These are phyloP conservation scores for Xylariaceae sp. DNA, from an alignment of 2,329 filamentous ascomycete genomes.

Conservation along the genomic window DNA sequence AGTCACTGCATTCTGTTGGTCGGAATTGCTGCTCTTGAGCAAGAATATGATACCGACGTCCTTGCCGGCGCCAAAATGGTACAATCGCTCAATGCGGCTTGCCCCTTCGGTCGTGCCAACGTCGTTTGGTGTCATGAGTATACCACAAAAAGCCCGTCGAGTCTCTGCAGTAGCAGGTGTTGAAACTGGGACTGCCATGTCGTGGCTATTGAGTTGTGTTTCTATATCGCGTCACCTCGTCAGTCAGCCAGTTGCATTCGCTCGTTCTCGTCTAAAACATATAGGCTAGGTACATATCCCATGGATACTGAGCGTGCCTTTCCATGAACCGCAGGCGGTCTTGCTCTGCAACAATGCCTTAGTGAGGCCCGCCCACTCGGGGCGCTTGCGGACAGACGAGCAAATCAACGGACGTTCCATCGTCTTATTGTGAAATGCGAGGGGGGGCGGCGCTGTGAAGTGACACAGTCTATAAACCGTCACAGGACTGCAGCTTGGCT, in stretches of 20 bases:
- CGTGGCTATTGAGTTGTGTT: conserved; percentile 37
- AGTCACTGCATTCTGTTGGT: conserved; percentile 26
- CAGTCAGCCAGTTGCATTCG: too few species aligned
- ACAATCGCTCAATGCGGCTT: conserved; percentile 37
- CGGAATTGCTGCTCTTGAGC: conserved; percentile 27
- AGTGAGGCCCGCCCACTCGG: conserved; percentile 25
- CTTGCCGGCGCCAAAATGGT: conserved; percentile 35
- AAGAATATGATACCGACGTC: conserved; percentile 42
- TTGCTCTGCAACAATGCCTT: conserved; percentile 21
- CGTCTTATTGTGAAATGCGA: too few species aligned
- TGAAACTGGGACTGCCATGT: conserved; percentile 38
- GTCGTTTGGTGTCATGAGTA: conserved; percentile 38
- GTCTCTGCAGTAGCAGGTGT: conserved; percentile 7
- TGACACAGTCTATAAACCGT: too few species aligned
- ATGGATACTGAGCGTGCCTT: conserved; percentile 20
- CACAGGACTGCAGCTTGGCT: too few species aligned
- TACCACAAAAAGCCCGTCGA: conserved; percentile 30
- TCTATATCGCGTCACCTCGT: conserved; percentile 38
- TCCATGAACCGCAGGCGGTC: conserved; percentile 20
- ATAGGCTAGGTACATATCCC: neutral
- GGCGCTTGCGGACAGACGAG: conserved; percentile 27
- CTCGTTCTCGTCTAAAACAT: too few species aligned
- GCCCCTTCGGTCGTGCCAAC: conserved; percentile 26
- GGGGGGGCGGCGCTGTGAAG: too few species aligned
- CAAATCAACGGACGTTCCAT: conserved; percentile 27